Base-by-base conservation (phyloP, 768 basidiomycete genomes). In the Kwoniella pini region DNA sequence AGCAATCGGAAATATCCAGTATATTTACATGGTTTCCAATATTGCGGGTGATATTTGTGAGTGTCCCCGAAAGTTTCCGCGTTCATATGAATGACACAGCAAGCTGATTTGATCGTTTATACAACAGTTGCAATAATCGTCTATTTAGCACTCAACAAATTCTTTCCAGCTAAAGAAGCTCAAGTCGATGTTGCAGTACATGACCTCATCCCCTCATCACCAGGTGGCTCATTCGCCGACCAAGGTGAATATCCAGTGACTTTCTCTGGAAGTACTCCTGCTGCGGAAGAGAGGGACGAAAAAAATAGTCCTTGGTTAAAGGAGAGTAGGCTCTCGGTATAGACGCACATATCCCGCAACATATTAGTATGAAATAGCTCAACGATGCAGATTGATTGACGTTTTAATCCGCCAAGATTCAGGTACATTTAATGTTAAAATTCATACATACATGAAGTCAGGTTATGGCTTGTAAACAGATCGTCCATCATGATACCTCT, bases 21-120 rank as follows among this genome's bases (percentile, higher is more conserved):
- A 63, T 38, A 51, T 64, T 50, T 64, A 62, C 49, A 65, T 67
- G 68, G 45, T 68, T 21, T 61, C 61, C 24, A 66, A 71, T 54
- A 64, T 71, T 42, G 45, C 53, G 19, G 67, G 67, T 40, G 67
- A 69, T 50, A 12, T 63, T 28, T 54, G 66, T 68, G 54, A 68
- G 66, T 64, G 2, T n/a, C n/a, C n/a, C n/a, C n/a, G n/a, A n/a
- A n/a, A n/a, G n/a, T n/a, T n/a, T n/a, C n/a, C n/a, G n/a, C n/a
- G n/a, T n/a, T n/a, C n/a, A n/a, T n/a, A n/a, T n/a, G n/a, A n/a
- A n/a, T n/a, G n/a, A n/a, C n/a, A n/a, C n/a, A n/a, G n/a, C n/a
- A n/a, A n/a, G n/a, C n/a, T n/a, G n/a, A n/a, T n/a, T n/a, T n/a
- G n/a, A n/a, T n/a, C n/a, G n/a, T n/a, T n/a, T n/a, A n/a, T n/a